phyloP scores from a whole-genome alignment of 352 stramenopile genomes.

The Elongisporangium anandrum region DNA sequence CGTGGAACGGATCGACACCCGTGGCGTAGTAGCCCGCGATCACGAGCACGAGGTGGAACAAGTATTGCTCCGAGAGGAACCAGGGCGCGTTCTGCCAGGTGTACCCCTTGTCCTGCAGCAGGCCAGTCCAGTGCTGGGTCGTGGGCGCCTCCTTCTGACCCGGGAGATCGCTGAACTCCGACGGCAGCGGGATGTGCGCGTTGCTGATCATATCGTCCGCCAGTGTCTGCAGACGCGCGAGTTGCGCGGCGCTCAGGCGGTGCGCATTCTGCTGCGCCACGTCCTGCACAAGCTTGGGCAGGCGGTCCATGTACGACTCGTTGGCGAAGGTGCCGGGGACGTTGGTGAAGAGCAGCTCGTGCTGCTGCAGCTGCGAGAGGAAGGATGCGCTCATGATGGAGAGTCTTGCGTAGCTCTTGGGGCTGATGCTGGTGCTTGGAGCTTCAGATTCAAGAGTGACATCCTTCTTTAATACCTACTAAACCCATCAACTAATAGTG shows the following conservation, averaged over 20 bases:
- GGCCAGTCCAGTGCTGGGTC: slow-evolving; percentile 36
- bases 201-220: slow-evolving; percentile 41
- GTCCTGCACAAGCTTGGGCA: slow-evolving; percentile 55
- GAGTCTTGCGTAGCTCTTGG: background rate
- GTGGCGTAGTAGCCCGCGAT: slow-evolving; percentile 60
- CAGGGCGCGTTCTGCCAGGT: slow-evolving; percentile 73
- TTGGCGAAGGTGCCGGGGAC: slow-evolving; percentile 57
- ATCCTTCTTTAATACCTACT: slow-evolving; percentile 21
- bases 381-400: slow-evolving; percentile 37
- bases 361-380: slow-evolving; percentile 28
- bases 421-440: too few species aligned
- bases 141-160: slow-evolving; percentile 32
- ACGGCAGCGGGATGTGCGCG: slow-evolving; percentile 38
- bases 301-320: slow-evolving; percentile 52
- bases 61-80: slow-evolving; percentile 74
- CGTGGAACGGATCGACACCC: slow-evolving; percentile 60
- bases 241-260: slow-evolving; percentile 29
- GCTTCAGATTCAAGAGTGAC: background rate
- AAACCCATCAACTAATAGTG: too few species aligned
- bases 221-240: slow-evolving; percentile 29
- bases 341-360: slow-evolving; percentile 40
- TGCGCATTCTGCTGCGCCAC: slow-evolving; percentile 42
- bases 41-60: slow-evolving; percentile 66
- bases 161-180: slow-evolving; percentile 15
- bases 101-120: slow-evolving; percentile 38